These are phyloP conservation scores for Kwoniella bestiolae DNA, from an alignment of 768 basidiomycete species.

Conservation along the genomic window DNA sequence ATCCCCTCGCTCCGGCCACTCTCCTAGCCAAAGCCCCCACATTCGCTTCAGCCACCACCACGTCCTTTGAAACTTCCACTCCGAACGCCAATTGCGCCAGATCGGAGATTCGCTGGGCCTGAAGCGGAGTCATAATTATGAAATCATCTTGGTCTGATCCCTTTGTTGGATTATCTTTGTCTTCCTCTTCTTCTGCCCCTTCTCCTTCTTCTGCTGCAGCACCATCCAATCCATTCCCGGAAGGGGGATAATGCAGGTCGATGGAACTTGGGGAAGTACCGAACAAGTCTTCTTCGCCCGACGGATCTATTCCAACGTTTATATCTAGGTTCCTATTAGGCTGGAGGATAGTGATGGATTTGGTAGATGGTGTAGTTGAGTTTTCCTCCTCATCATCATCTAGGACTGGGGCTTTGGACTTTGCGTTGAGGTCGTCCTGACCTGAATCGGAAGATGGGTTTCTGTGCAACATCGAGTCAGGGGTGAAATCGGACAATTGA, in stretches of 20 bases:
- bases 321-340: neutral
- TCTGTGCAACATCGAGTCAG: neutral
- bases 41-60: slow-evolving; percentile 93
- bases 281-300: slow-evolving; percentile 1
- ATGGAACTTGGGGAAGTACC: slow-evolving; percentile 1
- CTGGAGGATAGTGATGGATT: slow-evolving; percentile 1
- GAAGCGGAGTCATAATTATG: slow-evolving; percentile 84
- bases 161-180: slow-evolving; percentile 7
- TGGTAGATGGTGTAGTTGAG: neutral
- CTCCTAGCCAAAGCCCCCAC: slow-evolving; percentile 79
- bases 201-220: neutral
- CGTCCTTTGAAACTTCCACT: slow-evolving; percentile 86
- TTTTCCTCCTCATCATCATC: slow-evolving; percentile 20
- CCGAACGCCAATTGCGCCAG: slow-evolving; percentile 80
- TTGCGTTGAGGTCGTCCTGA: neutral
- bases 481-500: neutral
- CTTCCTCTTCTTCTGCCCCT: neutral
- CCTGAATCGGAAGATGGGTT: neutral
- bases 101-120: slow-evolving; percentile 84
- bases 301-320: slow-evolving; percentile 1
- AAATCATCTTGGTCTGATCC: slow-evolving; percentile 82
- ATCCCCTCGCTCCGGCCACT: slow-evolving; percentile 64
- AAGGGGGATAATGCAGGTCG: slow-evolving; percentile 1
- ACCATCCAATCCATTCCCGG: neutral
- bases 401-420: neutral